A percentile compares a stretch with the other conserved stretches of the same genome.
phyloP scores from a whole-genome alignment of 2,329 filamentous ascomycete genomes.

The Metarhizium album region DNA sequence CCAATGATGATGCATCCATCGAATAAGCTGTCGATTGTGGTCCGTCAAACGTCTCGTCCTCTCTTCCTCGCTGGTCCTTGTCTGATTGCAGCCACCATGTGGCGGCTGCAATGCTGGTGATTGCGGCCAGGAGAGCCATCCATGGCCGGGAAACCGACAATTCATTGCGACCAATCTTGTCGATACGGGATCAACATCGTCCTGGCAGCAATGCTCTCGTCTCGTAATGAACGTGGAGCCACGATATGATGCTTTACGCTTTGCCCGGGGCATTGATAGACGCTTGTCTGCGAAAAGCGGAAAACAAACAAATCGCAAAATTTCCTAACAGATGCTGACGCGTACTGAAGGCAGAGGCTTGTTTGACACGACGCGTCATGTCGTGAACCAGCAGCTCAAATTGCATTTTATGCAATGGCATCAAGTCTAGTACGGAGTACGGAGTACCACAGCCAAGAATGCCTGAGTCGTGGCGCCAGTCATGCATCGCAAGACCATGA shows the following conservation, averaged over 20 bases:
- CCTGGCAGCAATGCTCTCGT: not conserved
- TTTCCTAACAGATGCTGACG: not conserved
- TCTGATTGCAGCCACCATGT: not conserved
- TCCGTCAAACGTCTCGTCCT: not conserved
- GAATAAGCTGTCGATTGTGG: not conserved
- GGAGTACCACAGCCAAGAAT: not conserved
- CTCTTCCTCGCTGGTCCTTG: not conserved
- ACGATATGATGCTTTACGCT: not conserved
- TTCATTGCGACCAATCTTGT: not conserved
- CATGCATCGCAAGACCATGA: not conserved
- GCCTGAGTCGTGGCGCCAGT: not conserved
- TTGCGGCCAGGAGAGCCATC: not conserved
- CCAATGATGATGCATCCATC: not conserved
- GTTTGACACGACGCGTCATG: not conserved
- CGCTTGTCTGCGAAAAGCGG: too few relatives aligned
- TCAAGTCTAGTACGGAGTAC: not conserved
- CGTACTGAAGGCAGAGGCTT: not conserved
- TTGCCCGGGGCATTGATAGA: too few relatives aligned
- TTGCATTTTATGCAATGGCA: not conserved
- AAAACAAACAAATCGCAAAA: not conserved
- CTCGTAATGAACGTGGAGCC: not conserved
- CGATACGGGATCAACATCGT: not conserved
- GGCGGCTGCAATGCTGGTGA: not conserved
- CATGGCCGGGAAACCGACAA: not conserved
- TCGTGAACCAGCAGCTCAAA: not conserved